Evolutionary conservation across 2,329 filamentous ascomycete species (phyloP), one percentile per base, ranked within the genome.

Genomic region (Botryotinia narcissicola): DNA sequence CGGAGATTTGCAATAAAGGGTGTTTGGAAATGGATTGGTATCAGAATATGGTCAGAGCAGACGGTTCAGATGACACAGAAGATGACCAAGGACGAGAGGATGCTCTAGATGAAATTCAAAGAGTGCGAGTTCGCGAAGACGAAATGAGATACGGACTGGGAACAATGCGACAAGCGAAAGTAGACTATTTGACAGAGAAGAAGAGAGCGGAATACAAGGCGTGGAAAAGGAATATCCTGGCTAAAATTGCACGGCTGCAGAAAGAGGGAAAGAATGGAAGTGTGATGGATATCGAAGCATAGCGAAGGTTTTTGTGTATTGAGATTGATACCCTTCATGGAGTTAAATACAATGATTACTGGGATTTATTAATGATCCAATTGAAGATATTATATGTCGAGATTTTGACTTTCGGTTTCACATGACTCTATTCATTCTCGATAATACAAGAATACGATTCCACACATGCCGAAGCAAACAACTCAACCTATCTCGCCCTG

Each of bases 91-190:
- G 80, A 42, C 72, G 79, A 32, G 82, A 81, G n/a, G 79, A 78
- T 60, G 80, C 81, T 16, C 78, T 80, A 12, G 78, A 80, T n/a
- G 82, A 82, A 35, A 71, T 61, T 16, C 64, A 72, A 51, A 73
- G 68, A 29, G 63, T 59, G 8, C 40, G 48, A 54, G 72, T 68
- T 44, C 32, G 63, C 73, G 72, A 74, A 72, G 70, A 77, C 60
- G 67, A 76, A 71, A 76, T 75, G 70, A 76, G 74, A 73, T 72
- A 59, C 22, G 77, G 74, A 14, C 25, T 78, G 22, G 76, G 77
- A 14, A 92, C 90, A 3, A 94, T 94, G 92, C 89, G 95, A 77
- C 92, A 94, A 81, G 90, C 91, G 76, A 87, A 87, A 64, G 90
- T 92, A 78, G 91, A 94, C 78, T 93, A 90, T 78, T 81, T 95